These are phyloP conservation scores for Bacterosira constricta DNA, from an alignment of 108 stramenopile genomes.

Conservation along the genomic window DNA sequence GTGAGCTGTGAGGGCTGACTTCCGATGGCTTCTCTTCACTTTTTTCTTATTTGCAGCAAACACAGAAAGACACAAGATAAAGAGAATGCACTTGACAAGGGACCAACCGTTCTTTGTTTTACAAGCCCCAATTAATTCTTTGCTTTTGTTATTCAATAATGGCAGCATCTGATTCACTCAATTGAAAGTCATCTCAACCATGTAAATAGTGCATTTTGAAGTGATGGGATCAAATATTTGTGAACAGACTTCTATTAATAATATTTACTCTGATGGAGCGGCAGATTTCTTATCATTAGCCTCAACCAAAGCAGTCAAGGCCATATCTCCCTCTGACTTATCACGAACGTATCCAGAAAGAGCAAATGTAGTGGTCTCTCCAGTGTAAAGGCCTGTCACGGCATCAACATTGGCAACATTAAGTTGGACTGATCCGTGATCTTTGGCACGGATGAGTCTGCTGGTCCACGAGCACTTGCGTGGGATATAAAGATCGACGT, in stretches of 20 bases:
- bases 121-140: no score
- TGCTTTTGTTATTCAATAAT: no score
- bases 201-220: no score
- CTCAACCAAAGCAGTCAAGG: constrained; percentile 77
- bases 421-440: constrained; percentile 95
- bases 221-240: no score
- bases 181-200: no score
- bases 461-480: constrained; percentile 98
- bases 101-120: no score
- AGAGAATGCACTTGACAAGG: no score
- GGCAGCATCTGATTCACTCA: no score
- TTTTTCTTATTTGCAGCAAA: no score
- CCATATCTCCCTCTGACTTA: constrained; percentile 93
- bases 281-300: constrained; percentile 66
- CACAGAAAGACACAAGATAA: no score
- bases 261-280: constrained; percentile 43
- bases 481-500: constrained; percentile 98
- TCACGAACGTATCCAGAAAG: constrained; percentile 93
- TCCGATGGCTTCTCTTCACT: no score
- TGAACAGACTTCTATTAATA: background rate
- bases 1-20: no score
- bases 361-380: constrained; percentile 79
- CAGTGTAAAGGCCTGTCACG: constrained; percentile 88
- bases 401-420: constrained; percentile 97
- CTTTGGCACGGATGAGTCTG: constrained; percentile 92